Evolutionary conservation across 108 stramenopile species (phyloP).

Genomic region (Stephanodiscus triporus): DNA sequence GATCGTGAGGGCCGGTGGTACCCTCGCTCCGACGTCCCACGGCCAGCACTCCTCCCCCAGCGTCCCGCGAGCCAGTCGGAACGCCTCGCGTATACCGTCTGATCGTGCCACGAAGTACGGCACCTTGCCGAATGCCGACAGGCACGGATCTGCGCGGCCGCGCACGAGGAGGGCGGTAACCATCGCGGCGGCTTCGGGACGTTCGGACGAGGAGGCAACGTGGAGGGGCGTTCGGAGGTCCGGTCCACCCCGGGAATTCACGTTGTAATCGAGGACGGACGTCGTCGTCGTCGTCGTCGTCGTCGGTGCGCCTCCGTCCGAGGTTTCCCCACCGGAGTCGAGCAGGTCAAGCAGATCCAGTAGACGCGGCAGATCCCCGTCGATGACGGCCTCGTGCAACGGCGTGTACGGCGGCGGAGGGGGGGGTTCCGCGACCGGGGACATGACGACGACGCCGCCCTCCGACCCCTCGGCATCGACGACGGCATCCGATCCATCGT

Average conservation of each 20-base stretch:
- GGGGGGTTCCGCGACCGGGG: neutral
- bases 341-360: conserved; percentile 43
- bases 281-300: conserved; percentile 9
- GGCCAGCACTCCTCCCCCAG: conserved; percentile 76
- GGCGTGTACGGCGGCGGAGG: conserved; percentile 50
- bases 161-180: conserved; percentile 57
- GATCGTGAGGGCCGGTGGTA: conserved; percentile 72
- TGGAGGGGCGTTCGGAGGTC: conserved; percentile 49
- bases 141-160: conserved; percentile 78
- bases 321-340: conserved; percentile 20
- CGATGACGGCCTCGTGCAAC: conserved; percentile 62
- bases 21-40: conserved; percentile 77
- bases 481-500: conserved; percentile 6
- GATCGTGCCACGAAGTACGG: conserved; percentile 75
- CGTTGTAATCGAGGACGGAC: conserved; percentile 22
- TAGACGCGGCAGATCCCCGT: conserved; percentile 61
- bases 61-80: conserved; percentile 72
- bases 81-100: conserved; percentile 79
- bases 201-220: conserved; percentile 41
- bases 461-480: conserved; percentile 17
- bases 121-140: conserved; percentile 53
- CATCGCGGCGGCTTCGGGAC: conserved; percentile 20
- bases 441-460: conserved; percentile 6
- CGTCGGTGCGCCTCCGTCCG: conserved; percentile 37
- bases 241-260: conserved; percentile 42